phyloP scores from a whole-genome alignment of 345 rosid species.

The Garcia nutans region DNA sequence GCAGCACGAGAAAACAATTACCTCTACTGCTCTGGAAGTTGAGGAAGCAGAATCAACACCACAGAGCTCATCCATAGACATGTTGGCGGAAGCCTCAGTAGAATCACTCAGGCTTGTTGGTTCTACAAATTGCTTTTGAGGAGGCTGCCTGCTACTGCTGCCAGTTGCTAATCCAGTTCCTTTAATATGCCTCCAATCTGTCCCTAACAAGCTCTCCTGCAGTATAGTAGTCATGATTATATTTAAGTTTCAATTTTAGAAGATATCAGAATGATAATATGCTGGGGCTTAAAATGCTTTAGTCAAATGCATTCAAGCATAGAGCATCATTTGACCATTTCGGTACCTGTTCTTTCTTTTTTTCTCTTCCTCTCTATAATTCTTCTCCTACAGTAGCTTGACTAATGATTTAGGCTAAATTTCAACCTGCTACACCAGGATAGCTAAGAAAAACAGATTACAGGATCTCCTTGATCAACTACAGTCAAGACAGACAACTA shows the following conservation, averaged over 20 bases:
- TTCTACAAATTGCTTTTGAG: constrained; percentile 64
- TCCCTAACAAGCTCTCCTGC: constrained; percentile 64
- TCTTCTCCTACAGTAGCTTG: not conserved
- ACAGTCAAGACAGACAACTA: not conserved
- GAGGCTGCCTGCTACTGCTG: constrained; percentile 68
- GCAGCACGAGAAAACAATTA: constrained; percentile 29
- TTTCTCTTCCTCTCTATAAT: not conserved
- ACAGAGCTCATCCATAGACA: constrained; percentile 63
- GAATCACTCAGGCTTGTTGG: constrained; percentile 62
- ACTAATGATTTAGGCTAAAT: not conserved
- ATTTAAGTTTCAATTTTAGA: not conserved
- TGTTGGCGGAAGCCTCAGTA: constrained; percentile 59
- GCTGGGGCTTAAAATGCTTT: not conserved
- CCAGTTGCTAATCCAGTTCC: constrained; percentile 62
- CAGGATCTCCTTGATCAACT: not conserved
- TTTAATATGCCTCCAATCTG: constrained; percentile 73
- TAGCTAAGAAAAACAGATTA: not conserved
- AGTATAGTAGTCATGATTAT: constrained; percentile 8
- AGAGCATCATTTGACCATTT: not conserved
- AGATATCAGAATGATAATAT: not conserved
- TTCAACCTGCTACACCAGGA: not conserved
- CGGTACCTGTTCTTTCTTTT: too few relatives aligned
- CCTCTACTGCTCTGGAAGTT: constrained; percentile 81
- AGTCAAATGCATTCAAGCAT: not conserved
- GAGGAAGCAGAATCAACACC: constrained; percentile 74